Evolutionary conservation across 1,284 basidiomycete species (phyloP), one percentile per base, ranked within the genome.

Genomic region (Tausonia pullulans): DNA sequence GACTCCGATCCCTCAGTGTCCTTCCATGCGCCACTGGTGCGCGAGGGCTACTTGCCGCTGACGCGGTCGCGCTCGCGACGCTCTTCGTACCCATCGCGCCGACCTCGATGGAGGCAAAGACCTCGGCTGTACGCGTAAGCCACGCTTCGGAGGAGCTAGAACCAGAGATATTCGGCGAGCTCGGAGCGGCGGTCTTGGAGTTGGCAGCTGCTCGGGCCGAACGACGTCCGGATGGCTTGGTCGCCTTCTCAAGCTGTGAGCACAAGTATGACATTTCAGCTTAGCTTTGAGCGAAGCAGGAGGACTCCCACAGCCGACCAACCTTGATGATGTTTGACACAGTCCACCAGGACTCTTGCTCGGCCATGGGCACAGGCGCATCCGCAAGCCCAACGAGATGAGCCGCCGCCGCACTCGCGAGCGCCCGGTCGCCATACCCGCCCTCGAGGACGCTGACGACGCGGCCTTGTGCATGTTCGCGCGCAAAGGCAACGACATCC

Each of bases 391-490:
- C 91, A 13, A 79, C 77, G 2, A 92, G 74, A 73, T 91, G 88
- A 0, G 89, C 87, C 81, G 92, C 83, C 0, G 85, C 81, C 0
- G 87, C 93, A 68, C 87, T 90, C 11, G 81, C 85, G 60, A 98
- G 77, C 0, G 91, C 90, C 3, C 87, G 82, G 73, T 97, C 93
- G 69, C 88, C 90, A 72, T 98, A 98, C 0, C 94, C 95, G 1
- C 94, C 94, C 75, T 98, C 95, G 0, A 98, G 82, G 0, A 97
- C 87, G 68, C 89, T 91, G 39, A 98, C 80, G 1, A 96, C 72
- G 60, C 86, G 83, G 0, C 92, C 91, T 0, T 75, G 71, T 0
- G 89, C 84, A 67, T 84, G 83, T 40, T 75, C 70, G 54, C 88
- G 81, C 0, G 88, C 86, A 63, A 98, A 83, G 0, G 68, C 71